These are phyloP conservation scores for Allomyces arbusculus DNA, from an alignment of 192 early-diverging fungal species.

Conservation along the genomic window DNA sequence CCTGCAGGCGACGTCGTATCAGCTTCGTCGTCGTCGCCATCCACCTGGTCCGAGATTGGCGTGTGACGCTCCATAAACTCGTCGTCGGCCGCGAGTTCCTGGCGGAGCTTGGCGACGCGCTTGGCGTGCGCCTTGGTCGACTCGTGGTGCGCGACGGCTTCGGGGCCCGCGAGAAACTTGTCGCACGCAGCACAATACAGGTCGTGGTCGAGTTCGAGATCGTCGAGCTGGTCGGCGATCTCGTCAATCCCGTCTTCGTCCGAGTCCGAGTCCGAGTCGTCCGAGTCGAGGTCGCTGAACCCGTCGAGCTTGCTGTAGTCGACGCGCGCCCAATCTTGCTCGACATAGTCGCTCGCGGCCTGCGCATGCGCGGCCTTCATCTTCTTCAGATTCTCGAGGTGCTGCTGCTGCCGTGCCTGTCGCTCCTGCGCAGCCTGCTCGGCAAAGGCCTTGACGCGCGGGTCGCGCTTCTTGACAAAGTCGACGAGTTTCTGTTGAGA, in stretches of 20 bases:
- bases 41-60: too few relatives aligned
- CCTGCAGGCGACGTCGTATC: too few relatives aligned
- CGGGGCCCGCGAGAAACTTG: conserved; percentile 15
- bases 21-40: too few relatives aligned
- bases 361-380: conserved; percentile 8
- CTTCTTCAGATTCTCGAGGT: too few relatives aligned
- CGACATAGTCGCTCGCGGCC: conserved; percentile 41
- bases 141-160: too few relatives aligned
- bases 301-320: conserved; percentile 22
- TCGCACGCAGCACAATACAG: conserved; percentile 73
- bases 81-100: too few relatives aligned
- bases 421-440: conserved; percentile 31
- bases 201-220: conserved; percentile 31
- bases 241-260: conserved; percentile 10
- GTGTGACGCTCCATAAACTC: too few relatives aligned
- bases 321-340: conserved; percentile 53
- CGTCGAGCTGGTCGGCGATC: conserved; percentile 17
- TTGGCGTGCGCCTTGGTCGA: too few relatives aligned
- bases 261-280: conserved; percentile 5
- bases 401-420: conserved; percentile 26
- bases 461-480: conserved; percentile 75
- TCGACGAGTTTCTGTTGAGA: conserved; percentile 34
- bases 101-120: too few relatives aligned
- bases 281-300: conserved; percentile 3
- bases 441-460: conserved; percentile 51